Evolutionary conservation across 2,329 filamentous ascomycete genomes (phyloP).

Genomic region (Trichoderma koningii): DNA sequence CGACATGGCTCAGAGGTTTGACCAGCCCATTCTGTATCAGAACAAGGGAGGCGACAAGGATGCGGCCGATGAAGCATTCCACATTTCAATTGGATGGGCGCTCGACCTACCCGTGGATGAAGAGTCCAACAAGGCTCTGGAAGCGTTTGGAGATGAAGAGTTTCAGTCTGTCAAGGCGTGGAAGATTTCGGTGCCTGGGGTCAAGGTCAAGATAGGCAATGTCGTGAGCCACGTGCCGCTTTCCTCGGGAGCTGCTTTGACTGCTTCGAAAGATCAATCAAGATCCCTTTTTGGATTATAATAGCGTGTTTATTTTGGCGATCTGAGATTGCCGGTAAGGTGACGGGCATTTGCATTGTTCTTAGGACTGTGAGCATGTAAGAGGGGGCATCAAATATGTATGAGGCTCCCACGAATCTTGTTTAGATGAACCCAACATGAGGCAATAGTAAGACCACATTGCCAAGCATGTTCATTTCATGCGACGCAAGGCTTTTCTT

Average conservation of each 20-base stretch:
- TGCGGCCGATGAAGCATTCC: slow-evolving; percentile 59
- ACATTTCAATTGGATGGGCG: slow-evolving; percentile 88
- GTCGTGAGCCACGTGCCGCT: slow-evolving; percentile 57
- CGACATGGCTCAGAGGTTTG: slow-evolving; percentile 56
- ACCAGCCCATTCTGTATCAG: slow-evolving; percentile 72
- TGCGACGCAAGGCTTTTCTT: no score
- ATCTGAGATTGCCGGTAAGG: no score
- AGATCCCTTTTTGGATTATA: slow-evolving; percentile 28
- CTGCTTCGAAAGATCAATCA: slow-evolving; percentile 9
- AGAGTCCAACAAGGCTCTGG: slow-evolving; percentile 34
- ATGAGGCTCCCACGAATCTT: not conserved
- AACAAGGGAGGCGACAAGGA: slow-evolving; percentile 30
- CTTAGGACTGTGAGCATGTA: not conserved
- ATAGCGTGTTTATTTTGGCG: not conserved
- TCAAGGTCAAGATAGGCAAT: slow-evolving; percentile 79
- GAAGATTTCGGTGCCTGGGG: slow-evolving; percentile 56
- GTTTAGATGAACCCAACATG: not conserved
- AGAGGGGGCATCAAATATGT: not conserved
- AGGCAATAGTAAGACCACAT: not conserved
- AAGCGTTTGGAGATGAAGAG: slow-evolving; percentile 32
- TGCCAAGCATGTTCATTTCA: no score
- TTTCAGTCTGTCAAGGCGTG: slow-evolving; percentile 44
- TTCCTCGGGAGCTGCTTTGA: slow-evolving; percentile 18
- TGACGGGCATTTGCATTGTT: not conserved
- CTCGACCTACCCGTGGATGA: slow-evolving; percentile 56